Evolutionary conservation across 768 basidiomycete species (phyloP).

Genomic region (Mycena chlorophos): DNA sequence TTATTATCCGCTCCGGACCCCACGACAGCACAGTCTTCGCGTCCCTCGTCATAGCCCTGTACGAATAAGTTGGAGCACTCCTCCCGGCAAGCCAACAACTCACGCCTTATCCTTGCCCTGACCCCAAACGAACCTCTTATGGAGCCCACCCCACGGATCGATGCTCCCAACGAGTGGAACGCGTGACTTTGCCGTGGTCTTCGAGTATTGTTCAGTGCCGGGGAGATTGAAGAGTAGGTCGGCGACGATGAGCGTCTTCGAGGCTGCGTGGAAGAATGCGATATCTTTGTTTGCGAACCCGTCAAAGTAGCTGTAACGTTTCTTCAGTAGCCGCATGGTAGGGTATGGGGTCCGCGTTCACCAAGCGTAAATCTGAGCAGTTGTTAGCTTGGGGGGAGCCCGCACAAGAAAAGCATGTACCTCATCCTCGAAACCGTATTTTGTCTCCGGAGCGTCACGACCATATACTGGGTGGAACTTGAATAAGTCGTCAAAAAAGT

Average conservation of each 20-base stretch:
- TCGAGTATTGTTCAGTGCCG: conserved; percentile 66
- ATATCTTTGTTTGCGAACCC: conserved; percentile 78
- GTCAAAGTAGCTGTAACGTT: conserved; percentile 58
- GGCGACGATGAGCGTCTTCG: conserved; percentile 74
- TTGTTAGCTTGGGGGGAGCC: not conserved
- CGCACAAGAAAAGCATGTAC: conserved; percentile 23
- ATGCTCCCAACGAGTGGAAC: conserved; percentile 30
- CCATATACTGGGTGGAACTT: conserved; percentile 49
- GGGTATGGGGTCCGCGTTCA: conserved; percentile 19
- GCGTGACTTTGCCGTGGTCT: conserved; percentile 29
- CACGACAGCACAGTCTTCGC: conserved; percentile 65
- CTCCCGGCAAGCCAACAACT: conserved; percentile 19
- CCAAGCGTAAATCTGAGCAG: conserved; percentile 52
- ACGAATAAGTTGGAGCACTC: conserved; percentile 5
- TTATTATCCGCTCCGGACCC: conserved; percentile 75
- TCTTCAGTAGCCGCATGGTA: not conserved
- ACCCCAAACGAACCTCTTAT: conserved; percentile 35
- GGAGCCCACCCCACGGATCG: conserved; percentile 39
- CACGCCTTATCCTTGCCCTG: conserved; percentile 41
- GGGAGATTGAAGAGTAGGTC: conserved; percentile 87
- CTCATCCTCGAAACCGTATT: conserved; percentile 80
- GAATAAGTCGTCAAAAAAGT: not conserved
- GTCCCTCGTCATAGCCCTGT: conserved; percentile 59
- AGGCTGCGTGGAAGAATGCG: conserved; percentile 73
- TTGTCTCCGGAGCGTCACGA: conserved; percentile 57